Evolutionary conservation across 1,284 basidiomycete genomes (phyloP).

Genomic region (Ceratobasidium sp.): DNA sequence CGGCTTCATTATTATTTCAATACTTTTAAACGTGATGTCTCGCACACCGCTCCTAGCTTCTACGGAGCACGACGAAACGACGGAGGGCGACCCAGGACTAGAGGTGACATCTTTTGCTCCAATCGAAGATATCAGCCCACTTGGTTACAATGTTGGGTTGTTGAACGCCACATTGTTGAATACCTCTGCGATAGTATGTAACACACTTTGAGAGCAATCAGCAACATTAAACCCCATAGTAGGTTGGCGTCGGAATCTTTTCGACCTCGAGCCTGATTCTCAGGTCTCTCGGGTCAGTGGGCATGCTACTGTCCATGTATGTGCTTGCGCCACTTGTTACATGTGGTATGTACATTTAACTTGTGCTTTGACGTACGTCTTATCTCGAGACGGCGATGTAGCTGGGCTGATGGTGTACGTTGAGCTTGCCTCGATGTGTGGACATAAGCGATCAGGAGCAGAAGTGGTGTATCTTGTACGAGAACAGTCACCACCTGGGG

Average conservation of each 20-base stretch:
- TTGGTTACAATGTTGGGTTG: slow-evolving; percentile 36
- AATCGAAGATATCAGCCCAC: slow-evolving; percentile 30
- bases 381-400: slow-evolving; percentile 30
- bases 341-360: slow-evolving; percentile 52
- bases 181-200: slow-evolving; percentile 23
- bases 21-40: background rate
- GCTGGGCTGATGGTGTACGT: slow-evolving; percentile 52
- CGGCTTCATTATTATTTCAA: too few species aligned
- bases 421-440: slow-evolving; percentile 51
- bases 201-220: background rate
- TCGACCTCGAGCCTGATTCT: slow-evolving; percentile 52
- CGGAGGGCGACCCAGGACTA: background rate
- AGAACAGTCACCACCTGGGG: background rate
- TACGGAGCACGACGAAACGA: background rate
- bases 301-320: slow-evolving; percentile 60
- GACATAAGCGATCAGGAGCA: slow-evolving; percentile 59
- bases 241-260: slow-evolving; percentile 44
- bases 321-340: slow-evolving; percentile 58
- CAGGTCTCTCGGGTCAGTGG: slow-evolving; percentile 59
- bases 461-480: slow-evolving; percentile 59
- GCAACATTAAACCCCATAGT: too few species aligned
- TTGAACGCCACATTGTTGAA: slow-evolving; percentile 37
- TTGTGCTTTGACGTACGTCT: slow-evolving; percentile 1
- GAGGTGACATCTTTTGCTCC: slow-evolving; percentile 16
- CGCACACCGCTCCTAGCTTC: slow-evolving; percentile 5